phyloP scores from a whole-genome alignment of 768 basidiomycete genomes.

The Floccularia luteovirens region DNA sequence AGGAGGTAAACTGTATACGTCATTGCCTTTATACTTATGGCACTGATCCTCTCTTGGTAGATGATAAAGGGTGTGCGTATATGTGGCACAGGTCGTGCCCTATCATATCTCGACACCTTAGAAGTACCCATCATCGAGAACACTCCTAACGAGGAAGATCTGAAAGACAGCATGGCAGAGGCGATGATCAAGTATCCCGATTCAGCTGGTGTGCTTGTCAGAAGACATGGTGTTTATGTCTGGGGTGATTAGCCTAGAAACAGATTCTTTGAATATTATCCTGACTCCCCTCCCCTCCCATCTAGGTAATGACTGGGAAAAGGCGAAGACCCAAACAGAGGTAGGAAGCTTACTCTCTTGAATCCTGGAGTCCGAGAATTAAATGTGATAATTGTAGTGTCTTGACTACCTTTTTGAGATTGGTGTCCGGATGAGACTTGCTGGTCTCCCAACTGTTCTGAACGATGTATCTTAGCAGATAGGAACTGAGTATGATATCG shows the following conservation, averaged over 20 bases:
- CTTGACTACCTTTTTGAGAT: constrained; percentile 90
- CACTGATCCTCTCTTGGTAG: constrained; percentile 20
- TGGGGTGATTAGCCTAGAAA: constrained; percentile 58
- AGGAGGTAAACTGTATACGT: constrained; percentile 30
- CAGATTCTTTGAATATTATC: no score
- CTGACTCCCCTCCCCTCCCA: no score
- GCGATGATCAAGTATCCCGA: constrained; percentile 78
- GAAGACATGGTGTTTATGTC: constrained; percentile 77
- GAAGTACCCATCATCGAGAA: constrained; percentile 87
- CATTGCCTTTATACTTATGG: background rate
- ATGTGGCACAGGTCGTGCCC: constrained; percentile 65
- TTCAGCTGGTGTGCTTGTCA: constrained; percentile 70
- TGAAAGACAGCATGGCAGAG: constrained; percentile 82
- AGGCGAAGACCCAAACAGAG: constrained; percentile 86
- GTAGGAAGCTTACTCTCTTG: constrained; percentile 19
- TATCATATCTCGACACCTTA: constrained; percentile 82
- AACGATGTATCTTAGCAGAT: constrained; percentile 11
- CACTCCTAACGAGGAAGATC: constrained; percentile 84
- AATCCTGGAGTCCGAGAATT: background rate
- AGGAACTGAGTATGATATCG: no score
- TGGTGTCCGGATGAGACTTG: constrained; percentile 73
- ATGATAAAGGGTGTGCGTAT: constrained; percentile 90
- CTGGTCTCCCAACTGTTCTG: constrained; percentile 44
- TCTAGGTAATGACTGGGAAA: constrained; percentile 68
- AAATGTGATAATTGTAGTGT: constrained; percentile 38